Base-by-base conservation (phyloP, 257 asterid genomes). In the Verbascum thapsus region DNA sequence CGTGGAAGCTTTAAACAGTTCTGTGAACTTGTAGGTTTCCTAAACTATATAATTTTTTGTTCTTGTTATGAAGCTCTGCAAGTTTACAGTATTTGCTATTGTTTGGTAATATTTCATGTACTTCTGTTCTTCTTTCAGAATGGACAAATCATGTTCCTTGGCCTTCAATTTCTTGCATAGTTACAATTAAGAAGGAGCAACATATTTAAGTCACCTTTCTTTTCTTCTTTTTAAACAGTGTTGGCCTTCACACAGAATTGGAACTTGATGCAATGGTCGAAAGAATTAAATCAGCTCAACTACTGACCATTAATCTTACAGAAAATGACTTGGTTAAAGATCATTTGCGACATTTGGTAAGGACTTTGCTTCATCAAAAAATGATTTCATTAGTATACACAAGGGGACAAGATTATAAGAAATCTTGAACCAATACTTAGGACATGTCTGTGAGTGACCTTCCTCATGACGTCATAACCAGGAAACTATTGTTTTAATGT, bases 321-420 rank as follows among this genome's bases (percentile, higher is more conserved):
- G 74, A 84, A 64, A 87, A 89, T 76, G 95, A 89, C 80, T 75
- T 89, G 82, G 95, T 87, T 81, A 87, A 89, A 79, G 97, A 89
- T 80, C 95, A 89, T 73, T 82, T 89, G 67, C 82, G 97, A 57
- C 95, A 89, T 83, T 69, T 89, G 95, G 97, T 89, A 80, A 62
- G 80, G 13, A 8, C 37, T 9, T 44, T 54, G 9, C 37, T 45
- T n/a, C 22, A 0, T 37, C n/a, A 10, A 32, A 22, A 26, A 44
- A 53, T 47, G 70, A 50, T 34, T 47, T 32, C 35, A 23, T 53
- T 19, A 10, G 13, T 57, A 58, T n/a, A 17, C 8, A 30, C 35
- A 26, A 40, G 67, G 60, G n/a, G 23, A 38, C 7, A 6, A 42
- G 35, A 20, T 23, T 26, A n/a, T 15, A 18, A 3, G 13, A 9